Base-by-base conservation (phyloP, 352 stramenopile species). In the Globisporangium polare region DNA sequence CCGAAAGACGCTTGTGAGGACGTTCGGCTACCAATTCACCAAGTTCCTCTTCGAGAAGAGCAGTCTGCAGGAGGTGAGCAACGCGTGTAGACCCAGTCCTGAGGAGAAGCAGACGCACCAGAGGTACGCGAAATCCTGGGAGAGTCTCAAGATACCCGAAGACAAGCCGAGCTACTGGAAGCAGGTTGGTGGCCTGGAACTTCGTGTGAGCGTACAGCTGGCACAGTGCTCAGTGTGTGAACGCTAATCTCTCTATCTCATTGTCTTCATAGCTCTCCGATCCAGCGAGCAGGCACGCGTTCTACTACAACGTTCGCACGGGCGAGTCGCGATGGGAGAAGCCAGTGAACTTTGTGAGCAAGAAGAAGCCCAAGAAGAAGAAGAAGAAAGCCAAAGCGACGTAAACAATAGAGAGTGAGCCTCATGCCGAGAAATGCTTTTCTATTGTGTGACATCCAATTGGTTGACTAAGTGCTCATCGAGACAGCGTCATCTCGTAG, bases 251-350 rank as follows among this genome's bases (percentile, higher is more conserved):
- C 53, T 3, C 2, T 39, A 4, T 5, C 15, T 33, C 29, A 42
- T 51, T 22, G n/a, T 29, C 47, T 4, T 39, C 27, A 29, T 60
- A 90, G 78, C 77, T 83, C 45, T 57, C 68, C 8, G 78, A 88
- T 55, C 73, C 75, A 18, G 22, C 75, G 31, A 51, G 63, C 9
- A 77, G 76, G 24, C 69, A 57, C 31, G 49, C 69, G 22, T 90
- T 90, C 67, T 89, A 90, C 62, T 82, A 88, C 66, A 90, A 90
- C 51, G 58, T 87, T 53, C 80, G 80, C 17, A 90, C 80, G 6
- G 80, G 80, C 1, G 78, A 90, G 59, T 87, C 78, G 18, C 71
- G 73, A 17, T 90, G 80, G 80, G 73, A 86, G 22, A 73, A 65
- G 12, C 80, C 80, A 27, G 31, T 55, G 24, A 80, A 72, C 35